phyloP scores from a whole-genome alignment of 805 yeast genomes.

The Priceomyces carsonii region DNA sequence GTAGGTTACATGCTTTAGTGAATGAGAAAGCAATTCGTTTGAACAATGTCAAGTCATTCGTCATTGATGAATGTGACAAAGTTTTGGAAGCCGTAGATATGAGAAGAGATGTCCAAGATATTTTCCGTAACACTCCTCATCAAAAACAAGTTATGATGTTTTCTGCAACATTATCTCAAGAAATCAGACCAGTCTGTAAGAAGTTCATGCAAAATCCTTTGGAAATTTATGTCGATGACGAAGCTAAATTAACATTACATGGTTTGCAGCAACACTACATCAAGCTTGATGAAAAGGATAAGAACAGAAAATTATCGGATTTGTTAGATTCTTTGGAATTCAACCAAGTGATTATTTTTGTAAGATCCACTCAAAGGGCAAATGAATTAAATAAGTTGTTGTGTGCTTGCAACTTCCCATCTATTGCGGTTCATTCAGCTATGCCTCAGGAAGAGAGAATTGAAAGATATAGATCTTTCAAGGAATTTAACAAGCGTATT shows the following conservation, averaged over 20 bases:
- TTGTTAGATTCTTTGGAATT: constrained; percentile 91
- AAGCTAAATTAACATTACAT: constrained; percentile 94
- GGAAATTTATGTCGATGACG: constrained; percentile 97
- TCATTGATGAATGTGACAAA: constrained; percentile 97
- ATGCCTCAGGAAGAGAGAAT: constrained; percentile 98
- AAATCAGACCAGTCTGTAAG: constrained; percentile 94
- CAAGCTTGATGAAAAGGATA: constrained; percentile 86
- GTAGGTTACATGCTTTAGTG: constrained; percentile 92
- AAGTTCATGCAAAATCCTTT: constrained; percentile 97
- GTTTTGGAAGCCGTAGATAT: constrained; percentile 88
- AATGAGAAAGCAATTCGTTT: constrained; percentile 87
- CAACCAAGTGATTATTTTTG: constrained; percentile 97
- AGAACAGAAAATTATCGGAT: constrained; percentile 90
- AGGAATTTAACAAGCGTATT: constrained; percentile 97
- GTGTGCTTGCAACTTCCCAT: constrained; percentile 93
- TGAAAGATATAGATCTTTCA: constrained; percentile 91
- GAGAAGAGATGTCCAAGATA: constrained; percentile 99
- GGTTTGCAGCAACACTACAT: constrained; percentile 96
- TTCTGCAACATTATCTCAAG: constrained; percentile 92
- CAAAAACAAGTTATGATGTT: constrained; percentile 99
- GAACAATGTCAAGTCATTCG: constrained; percentile 88
- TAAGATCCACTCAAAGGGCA: constrained; percentile 88
- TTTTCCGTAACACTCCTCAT: constrained; percentile 95
- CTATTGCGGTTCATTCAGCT: constrained; percentile 94
- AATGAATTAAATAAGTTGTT: constrained; percentile 85